Evolutionary conservation across 805 yeast genomes (phyloP).

Genomic region (Groenewaldozyma salmanticensis): DNA sequence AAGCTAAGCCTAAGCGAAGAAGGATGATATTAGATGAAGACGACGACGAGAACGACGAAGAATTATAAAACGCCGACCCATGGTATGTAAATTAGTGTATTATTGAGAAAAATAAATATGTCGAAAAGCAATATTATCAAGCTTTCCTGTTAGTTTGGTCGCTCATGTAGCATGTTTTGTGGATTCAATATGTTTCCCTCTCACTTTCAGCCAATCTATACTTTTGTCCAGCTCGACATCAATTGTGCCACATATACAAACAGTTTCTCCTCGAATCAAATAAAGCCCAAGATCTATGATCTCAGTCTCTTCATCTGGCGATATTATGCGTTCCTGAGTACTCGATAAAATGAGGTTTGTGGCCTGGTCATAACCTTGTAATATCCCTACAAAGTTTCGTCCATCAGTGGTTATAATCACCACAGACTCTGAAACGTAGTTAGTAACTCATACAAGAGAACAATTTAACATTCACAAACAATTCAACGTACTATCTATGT

Average conservation of each 20-base stretch:
- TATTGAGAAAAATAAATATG: background rate
- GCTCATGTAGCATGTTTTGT: constrained; percentile 17
- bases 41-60: constrained; percentile 12
- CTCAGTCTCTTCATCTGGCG: constrained; percentile 19
- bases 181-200: constrained; percentile 13
- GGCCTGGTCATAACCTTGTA: constrained; percentile 30
- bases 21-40: constrained; percentile 14
- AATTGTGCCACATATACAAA: constrained; percentile 26
- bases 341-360: constrained; percentile 26
- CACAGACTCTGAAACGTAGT: constrained; percentile 13
- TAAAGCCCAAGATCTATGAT: constrained; percentile 26
- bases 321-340: constrained; percentile 22
- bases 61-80: background rate
- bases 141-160: background rate
- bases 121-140: background rate
- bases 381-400: constrained; percentile 22
- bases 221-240: constrained; percentile 24
- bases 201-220: constrained; percentile 27
- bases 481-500: constrained; percentile 16
- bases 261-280: constrained; percentile 29
- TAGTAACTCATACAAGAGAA: background rate
- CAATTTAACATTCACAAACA: background rate
- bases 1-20: constrained; percentile 5
- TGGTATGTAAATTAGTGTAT: constrained; percentile 2
- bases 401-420: constrained; percentile 30